Evolutionary conservation across 768 basidiomycete genomes (phyloP).

Genomic region (Naganishia randhawae): DNA sequence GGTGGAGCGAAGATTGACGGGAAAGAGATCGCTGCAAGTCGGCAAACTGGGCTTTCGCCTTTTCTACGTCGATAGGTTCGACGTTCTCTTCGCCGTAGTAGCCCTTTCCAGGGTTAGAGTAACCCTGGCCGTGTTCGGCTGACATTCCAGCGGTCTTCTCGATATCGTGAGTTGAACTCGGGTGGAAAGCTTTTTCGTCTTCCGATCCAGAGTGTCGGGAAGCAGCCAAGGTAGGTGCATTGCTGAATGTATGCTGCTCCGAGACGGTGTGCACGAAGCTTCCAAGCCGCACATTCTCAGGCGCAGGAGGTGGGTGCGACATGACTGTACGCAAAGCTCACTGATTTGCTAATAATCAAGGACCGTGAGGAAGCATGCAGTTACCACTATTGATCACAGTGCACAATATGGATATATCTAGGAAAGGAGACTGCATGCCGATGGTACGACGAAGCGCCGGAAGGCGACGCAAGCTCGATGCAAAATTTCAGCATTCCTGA

Average conservation of each 20-base stretch:
- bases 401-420: background rate
- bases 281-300: constrained; percentile 20
- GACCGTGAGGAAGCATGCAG: background rate
- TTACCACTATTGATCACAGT: background rate
- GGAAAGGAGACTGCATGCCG: background rate
- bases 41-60: constrained; percentile 27
- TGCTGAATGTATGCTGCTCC: constrained; percentile 22
- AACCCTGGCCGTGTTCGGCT: constrained; percentile 12
- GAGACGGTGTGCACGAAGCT: constrained; percentile 6
- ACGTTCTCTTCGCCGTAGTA: constrained; percentile 19
- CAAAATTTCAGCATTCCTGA: background rate
- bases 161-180: background rate
- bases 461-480: constrained; percentile 1
- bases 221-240: constrained; percentile 26
- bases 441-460: background rate
- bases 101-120: constrained; percentile 1
- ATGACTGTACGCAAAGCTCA: constrained; percentile 12
- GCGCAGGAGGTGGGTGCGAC: constrained; percentile 21
- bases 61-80: constrained; percentile 25
- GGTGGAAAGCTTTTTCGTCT: constrained; percentile 19
- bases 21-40: constrained; percentile 26
- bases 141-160: constrained; percentile 17
- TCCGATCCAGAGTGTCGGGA: constrained; percentile 20
- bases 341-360: background rate
- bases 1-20: constrained; percentile 26